Evolutionary conservation across 176 grass and related monocot species (phyloP).

Genomic region (Phragmites australis): DNA sequence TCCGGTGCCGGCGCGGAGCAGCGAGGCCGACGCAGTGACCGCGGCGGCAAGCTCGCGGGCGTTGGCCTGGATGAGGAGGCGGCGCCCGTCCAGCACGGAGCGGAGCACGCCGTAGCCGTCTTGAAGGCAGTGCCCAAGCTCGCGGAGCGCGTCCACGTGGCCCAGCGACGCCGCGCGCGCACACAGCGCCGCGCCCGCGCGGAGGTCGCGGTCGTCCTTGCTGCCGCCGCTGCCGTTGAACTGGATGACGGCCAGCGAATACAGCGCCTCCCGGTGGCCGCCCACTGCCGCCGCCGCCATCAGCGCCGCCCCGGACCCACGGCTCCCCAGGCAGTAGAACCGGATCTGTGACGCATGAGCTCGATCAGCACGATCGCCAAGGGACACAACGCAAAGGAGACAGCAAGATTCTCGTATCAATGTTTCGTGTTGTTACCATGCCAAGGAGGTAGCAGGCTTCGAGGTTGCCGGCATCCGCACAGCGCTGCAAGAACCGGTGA

Average conservation of each 20-base stretch:
- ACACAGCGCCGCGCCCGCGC: constrained; percentile 65
- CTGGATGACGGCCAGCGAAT: constrained; percentile 78
- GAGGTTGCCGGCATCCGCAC: constrained; percentile 66
- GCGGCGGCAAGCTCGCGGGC: constrained; percentile 41
- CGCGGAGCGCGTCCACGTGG: constrained; percentile 74
- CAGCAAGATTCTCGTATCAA: not conserved
- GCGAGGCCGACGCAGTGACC: constrained; percentile 10
- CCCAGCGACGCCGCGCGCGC: constrained; percentile 68
- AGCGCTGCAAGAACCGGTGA: constrained; percentile 58
- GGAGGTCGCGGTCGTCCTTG: constrained; percentile 65
- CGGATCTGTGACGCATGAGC: constrained; percentile 48
- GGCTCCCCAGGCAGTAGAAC: constrained; percentile 70
- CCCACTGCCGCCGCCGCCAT: constrained; percentile 72
- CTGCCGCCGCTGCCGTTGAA: constrained; percentile 68
- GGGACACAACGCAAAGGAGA: not conserved
- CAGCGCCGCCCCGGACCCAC: constrained; percentile 54
- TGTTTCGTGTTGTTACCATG: constrained; percentile 43
- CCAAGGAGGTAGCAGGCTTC: constrained; percentile 77
- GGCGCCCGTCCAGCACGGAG: constrained; percentile 51
- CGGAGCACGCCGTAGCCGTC: constrained; percentile 70
- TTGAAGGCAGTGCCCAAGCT: constrained; percentile 83
- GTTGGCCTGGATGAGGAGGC: constrained; percentile 72
- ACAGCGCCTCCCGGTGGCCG: constrained; percentile 65
- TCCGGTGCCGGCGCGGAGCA: not conserved
- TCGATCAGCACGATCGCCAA: not conserved